These are phyloP conservation scores for Leccinum subgranulosum DNA, from an alignment of 768 basidiomycete genomes.

Conservation along the genomic window DNA sequence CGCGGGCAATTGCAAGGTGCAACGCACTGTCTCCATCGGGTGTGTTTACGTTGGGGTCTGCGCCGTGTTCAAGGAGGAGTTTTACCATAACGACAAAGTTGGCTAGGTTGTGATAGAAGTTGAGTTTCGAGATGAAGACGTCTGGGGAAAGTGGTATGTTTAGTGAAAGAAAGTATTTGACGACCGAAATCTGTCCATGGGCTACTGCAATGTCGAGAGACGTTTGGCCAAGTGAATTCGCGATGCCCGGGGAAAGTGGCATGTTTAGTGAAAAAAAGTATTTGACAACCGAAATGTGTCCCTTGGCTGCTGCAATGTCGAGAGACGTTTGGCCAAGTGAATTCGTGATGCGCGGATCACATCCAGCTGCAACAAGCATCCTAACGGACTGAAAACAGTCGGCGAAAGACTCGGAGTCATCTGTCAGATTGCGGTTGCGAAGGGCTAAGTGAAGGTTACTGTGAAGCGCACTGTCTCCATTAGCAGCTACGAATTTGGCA, in stretches of 20 bases:
- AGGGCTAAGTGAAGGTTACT: no score
- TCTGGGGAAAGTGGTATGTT: neutral
- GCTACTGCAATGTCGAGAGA: no score
- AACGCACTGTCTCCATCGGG: neutral
- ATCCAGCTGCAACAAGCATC: neutral
- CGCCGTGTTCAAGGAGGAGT: neutral
- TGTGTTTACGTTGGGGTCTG: neutral
- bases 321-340: neutral
- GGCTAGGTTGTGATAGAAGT: no score
- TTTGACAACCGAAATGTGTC: neutral
- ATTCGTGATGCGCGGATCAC: neutral
- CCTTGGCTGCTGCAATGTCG: neutral
- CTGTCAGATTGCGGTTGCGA: neutral
- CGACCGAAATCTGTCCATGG: neutral
- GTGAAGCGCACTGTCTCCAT: neutral
- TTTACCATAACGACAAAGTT: neutral
- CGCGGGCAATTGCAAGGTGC: no score
- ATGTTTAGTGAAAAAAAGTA: no score
- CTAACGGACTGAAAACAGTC: neutral
- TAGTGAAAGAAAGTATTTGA: neutral
- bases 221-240: no score
- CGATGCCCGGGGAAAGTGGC: no score
- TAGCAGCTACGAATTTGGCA: neutral
- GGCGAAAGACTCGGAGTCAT: neutral
- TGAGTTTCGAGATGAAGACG: neutral